Base-by-base conservation (phyloP, 495 filamentous ascomycete species). In the Clohesyomyces aquaticus region DNA sequence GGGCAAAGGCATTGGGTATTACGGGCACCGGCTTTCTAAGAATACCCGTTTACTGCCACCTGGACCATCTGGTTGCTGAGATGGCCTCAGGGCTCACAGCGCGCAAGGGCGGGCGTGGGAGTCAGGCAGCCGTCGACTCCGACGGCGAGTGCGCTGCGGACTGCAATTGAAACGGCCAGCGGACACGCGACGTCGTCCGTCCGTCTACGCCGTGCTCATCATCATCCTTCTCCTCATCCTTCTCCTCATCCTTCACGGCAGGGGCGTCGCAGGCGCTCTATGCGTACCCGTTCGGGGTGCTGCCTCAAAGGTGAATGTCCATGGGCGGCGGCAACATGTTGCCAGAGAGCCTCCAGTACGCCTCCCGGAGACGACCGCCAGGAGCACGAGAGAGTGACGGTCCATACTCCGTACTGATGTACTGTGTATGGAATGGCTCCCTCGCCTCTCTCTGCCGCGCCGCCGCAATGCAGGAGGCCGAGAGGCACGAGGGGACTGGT, bases 1-100 rank as follows among this genome's bases (percentile, higher is more conserved):
- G 59, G 59, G 38, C 18, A 66, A 53, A 45, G 47, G 42, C 21
- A 28, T 55, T 55, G 21, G 22, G 59, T 56, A 55, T 52, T 58
- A 56, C 51, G 35, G n/a, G 48, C 54, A 68, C 63, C 66, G 65
- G 60, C 60, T 55, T 53, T 60, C 61, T 61, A 68, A 64, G 61
- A 63, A 63, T 63, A 62, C 65, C 14, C 38, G 41, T 28, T 54
- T 49, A 21, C 28, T 26, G 23, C 50, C 19, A 21, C 32, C 19
- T 28, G 8, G 61, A 51, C 45, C 19, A 4, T 16, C 47, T 21
- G 22, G 53, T n/a, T 42, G 52, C 25, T 49, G 23, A 32, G 38
- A 19, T 9, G 25, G 49, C 43, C n/a, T n/a, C n/a, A n/a, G n/a
- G 14, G 21, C 18, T 21, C 14, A 10, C 12, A 32, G 47, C 49